A percentile compares a stretch with the other conserved stretches of the same genome.
Conservation (phyloP, 1,284 basidiomycete species). For the Xanthoconium separans region DNA sequence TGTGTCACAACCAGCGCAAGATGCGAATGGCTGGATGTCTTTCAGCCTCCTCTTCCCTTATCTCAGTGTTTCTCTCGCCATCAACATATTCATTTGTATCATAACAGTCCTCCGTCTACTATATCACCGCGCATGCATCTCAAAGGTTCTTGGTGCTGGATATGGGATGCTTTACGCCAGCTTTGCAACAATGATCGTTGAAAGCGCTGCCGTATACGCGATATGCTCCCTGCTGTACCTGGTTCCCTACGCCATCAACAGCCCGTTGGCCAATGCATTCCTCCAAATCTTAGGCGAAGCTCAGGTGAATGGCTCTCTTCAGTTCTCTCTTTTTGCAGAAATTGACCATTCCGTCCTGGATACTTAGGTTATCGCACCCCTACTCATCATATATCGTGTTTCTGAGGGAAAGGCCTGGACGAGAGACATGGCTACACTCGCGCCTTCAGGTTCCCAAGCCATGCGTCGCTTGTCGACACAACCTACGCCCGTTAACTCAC, state of each 20-base stretch:
- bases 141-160: constrained; percentile 25
- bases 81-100: constrained; percentile 30
- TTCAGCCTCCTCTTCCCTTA: constrained; percentile 33
- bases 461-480: constrained; percentile 12
- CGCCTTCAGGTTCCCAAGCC: constrained; percentile 1
- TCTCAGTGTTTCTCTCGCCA: constrained; percentile 33
- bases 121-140: constrained; percentile 30
- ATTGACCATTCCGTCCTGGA: constrained; percentile 2
- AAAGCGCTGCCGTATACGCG: constrained; percentile 32
- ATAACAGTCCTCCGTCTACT: constrained; percentile 31
- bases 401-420: constrained; percentile 34
- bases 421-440: constrained; percentile 11
- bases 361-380: constrained; percentile 29
- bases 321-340: background rate
- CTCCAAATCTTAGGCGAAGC: constrained; percentile 31
- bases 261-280: constrained; percentile 29
- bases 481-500: background rate
- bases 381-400: constrained; percentile 35
- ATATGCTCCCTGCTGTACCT: constrained; percentile 31
- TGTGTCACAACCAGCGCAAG: constrained; percentile 23
- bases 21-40: constrained; percentile 28
- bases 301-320: constrained; percentile 18
- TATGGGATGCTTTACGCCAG: constrained; percentile 30
- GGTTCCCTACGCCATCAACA: constrained; percentile 22
- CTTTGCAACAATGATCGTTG: constrained; percentile 31